A percentile compares a stretch with the other conserved stretches of the same genome.
Evolutionary conservation across 2,329 filamentous ascomycete species (phyloP).

Genomic region (Cordyceps cicadae): DNA sequence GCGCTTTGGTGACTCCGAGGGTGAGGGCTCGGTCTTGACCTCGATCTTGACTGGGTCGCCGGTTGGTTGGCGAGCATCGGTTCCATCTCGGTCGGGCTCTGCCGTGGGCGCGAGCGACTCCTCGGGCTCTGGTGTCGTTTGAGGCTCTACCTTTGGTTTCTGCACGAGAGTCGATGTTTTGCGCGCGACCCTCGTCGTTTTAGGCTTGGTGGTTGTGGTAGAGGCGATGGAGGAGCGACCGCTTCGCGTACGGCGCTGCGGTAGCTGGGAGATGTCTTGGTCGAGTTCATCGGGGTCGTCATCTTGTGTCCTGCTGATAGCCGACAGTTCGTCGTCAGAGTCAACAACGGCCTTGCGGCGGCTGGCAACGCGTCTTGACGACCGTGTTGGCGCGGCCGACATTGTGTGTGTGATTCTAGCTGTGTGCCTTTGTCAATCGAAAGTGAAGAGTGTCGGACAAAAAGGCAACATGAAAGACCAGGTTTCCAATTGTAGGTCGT

Average conservation of each 20-base stretch:
- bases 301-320: not conserved
- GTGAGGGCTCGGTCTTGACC: not conserved
- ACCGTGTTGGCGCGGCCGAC: conserved; percentile 33
- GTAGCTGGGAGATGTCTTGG: conserved; percentile 53
- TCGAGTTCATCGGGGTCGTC: conserved; percentile 67
- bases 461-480: not conserved
- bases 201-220: conserved; percentile 28
- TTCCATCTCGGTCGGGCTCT: not conserved
- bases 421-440: not conserved
- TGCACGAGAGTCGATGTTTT: conserved; percentile 29
- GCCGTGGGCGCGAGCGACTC: not conserved
- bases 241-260: conserved; percentile 21
- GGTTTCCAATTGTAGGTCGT: not conserved
- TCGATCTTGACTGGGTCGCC: conserved; percentile 33
- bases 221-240: conserved; percentile 37
- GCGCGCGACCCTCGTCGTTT: conserved; percentile 31
- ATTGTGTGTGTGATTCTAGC: conserved; percentile 18
- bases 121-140: conserved; percentile 8
- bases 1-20: conserved; percentile 20
- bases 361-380: conserved; percentile 38
- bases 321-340: conserved; percentile 47
- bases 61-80: conserved; percentile 41
- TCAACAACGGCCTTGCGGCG: conserved; percentile 69
- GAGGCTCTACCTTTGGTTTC: conserved; percentile 13
- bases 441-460: not conserved